Evolutionary conservation across 1,284 basidiomycete genomes (phyloP).

Genomic region (Marasmius fiardii): DNA sequence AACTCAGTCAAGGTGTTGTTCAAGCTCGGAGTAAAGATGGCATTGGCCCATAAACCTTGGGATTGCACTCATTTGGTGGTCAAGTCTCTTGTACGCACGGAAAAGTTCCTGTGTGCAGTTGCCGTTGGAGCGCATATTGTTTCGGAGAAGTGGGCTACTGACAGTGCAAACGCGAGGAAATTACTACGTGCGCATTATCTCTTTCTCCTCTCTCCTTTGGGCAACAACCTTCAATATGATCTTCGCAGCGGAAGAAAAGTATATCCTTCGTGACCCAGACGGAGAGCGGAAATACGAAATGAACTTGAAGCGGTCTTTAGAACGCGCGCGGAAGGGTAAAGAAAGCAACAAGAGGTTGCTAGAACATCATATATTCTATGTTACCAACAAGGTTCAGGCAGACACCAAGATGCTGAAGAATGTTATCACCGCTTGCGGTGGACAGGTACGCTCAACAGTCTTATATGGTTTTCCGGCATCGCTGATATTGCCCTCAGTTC

Average conservation of each 20-base stretch:
- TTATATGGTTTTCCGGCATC: background rate
- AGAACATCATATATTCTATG: slow-evolving; percentile 64
- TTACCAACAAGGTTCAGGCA: slow-evolving; percentile 59
- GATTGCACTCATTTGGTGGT: slow-evolving; percentile 79
- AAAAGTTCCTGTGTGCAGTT: slow-evolving; percentile 80
- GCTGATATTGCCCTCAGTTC: slow-evolving; percentile 28
- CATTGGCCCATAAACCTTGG: slow-evolving; percentile 52
- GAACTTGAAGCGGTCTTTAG: slow-evolving; percentile 56
- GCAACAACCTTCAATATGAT: slow-evolving; percentile 6
- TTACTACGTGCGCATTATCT: slow-evolving; percentile 49
- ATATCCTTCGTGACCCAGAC: slow-evolving; percentile 52
- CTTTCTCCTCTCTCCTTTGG: background rate
- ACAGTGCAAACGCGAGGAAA: slow-evolving; percentile 50
- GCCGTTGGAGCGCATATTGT: slow-evolving; percentile 59
- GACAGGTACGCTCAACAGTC: slow-evolving; percentile 45
- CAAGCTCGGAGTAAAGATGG: slow-evolving; percentile 62
- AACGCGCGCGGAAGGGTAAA: slow-evolving; percentile 44
- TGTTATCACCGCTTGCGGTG: slow-evolving; percentile 64
- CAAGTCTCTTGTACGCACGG: slow-evolving; percentile 67
- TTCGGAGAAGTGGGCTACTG: slow-evolving; percentile 62
- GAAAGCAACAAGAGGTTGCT: slow-evolving; percentile 48
- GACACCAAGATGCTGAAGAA: slow-evolving; percentile 59
- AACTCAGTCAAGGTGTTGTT: slow-evolving; percentile 43
- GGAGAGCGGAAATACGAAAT: slow-evolving; percentile 66
- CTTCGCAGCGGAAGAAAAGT: slow-evolving; percentile 57